Conservation (phyloP, 164 flowering plant species). For the Kalanchoe fedtschenkoi region DNA sequence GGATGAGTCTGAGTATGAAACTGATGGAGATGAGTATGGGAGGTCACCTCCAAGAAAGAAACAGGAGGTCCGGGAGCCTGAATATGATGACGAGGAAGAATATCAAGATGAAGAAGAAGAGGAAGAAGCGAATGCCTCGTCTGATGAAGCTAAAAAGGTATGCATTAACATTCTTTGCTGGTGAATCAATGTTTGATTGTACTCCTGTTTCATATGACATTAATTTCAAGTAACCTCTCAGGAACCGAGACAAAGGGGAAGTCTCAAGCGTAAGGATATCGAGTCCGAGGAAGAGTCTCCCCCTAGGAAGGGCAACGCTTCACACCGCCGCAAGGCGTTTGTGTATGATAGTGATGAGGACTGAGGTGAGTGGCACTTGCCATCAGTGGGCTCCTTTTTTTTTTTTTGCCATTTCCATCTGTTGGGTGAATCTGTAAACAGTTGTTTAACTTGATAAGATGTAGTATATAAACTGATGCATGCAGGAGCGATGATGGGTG, state of each 20-base stretch:
- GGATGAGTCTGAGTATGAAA: constrained; percentile 96
- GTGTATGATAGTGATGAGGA: constrained; percentile 78
- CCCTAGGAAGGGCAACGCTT: constrained; percentile 44
- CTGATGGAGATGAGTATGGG: constrained; percentile 74
- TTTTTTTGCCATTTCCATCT: too few species aligned
- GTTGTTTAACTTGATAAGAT: too few species aligned
- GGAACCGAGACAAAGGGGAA: constrained; percentile 52
- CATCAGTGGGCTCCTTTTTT: too few species aligned
- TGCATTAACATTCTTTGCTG: constrained; percentile 4
- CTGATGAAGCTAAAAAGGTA: constrained; percentile 55
- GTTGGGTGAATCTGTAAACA: too few species aligned
- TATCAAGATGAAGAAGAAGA: constrained; percentile 38
- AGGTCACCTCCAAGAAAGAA: constrained; percentile 40
- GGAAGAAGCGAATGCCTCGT: constrained; percentile 35
- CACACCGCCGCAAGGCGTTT: constrained; percentile 67
- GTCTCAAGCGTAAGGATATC: constrained; percentile 55
- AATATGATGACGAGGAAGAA: constrained; percentile 38
- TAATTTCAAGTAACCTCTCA: constrained; percentile 10
- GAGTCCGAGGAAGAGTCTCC: constrained; percentile 91
- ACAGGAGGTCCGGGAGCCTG: constrained; percentile 47
- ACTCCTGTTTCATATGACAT: not conserved
- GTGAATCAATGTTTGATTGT: not conserved
- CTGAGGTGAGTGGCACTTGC: too few species aligned
- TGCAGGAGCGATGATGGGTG: too few species aligned
- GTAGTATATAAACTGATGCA: too few species aligned